Conservation (phyloP, 495 filamentous ascomycete genomes). For the Letharia lupina region DNA sequence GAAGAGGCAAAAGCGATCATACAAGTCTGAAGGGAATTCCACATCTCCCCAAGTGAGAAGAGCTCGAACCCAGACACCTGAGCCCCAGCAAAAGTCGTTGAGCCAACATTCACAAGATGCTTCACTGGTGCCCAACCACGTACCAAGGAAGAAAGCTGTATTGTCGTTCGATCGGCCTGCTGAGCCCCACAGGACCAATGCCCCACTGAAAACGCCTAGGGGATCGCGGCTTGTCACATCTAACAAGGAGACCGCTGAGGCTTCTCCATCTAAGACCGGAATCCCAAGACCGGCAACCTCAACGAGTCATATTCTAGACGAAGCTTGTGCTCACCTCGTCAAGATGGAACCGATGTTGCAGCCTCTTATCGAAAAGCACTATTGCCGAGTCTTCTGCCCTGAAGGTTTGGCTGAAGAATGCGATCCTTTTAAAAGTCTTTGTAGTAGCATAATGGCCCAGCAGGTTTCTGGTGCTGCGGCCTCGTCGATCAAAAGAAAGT, state of each 20-base stretch:
- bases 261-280: constrained; percentile 52
- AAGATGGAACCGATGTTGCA: constrained; percentile 65
- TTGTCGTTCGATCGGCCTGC: constrained; percentile 42
- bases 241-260: constrained; percentile 36
- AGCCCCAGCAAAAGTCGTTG: background rate
- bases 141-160: background rate
- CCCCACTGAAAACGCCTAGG: constrained; percentile 68
- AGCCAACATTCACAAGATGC: background rate
- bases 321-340: constrained; percentile 72
- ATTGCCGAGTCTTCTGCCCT: constrained; percentile 70
- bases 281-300: constrained; percentile 48
- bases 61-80: constrained; percentile 5
- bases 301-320: constrained; percentile 63
- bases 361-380: constrained; percentile 63
- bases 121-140: background rate
- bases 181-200: constrained; percentile 60
- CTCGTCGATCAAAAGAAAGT: constrained; percentile 75
- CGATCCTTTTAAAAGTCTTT: constrained; percentile 78
- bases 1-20: background rate
- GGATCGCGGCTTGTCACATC: constrained; percentile 61
- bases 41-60: constrained; percentile 6
- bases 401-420: constrained; percentile 73
- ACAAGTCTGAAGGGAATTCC: background rate
- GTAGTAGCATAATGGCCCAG: constrained; percentile 85
- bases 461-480: constrained; percentile 93